Evolutionary conservation across 2,329 filamentous ascomycete species (phyloP), one percentile per base, ranked within the genome.

Genomic region (Endothia cerciana): DNA sequence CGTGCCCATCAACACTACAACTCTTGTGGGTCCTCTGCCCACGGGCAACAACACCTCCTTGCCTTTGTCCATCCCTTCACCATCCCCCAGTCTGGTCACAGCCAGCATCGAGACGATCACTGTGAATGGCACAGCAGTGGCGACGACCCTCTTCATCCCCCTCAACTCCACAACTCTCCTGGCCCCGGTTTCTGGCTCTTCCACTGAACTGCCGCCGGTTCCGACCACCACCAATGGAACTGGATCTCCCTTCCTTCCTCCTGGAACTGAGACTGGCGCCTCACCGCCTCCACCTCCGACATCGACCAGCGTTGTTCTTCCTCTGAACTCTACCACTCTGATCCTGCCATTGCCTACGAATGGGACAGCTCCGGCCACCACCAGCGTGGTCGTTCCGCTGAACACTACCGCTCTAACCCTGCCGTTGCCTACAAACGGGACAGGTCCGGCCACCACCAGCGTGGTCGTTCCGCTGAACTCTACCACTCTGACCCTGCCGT

Each of bases 71-170:
- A 40, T 59, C n/a, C 41, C 65, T 38, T 40, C 19, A 4, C 60
- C 63, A 17, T 55, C 57, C 7, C 33, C 33, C 6, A 53, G 49
- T 45, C 60, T 63, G 8, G 36, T 66, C 36, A 68, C 64, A 4
- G 47, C 64, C 47, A 57, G 58, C 13, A 22, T 68, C 2, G 62
- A 64, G 57, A 68, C 66, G 5, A 64, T 68, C 22, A 51, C 11
- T 28, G 62, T 64, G 40, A 63, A 63, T 22, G 66, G 66, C 28
- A 66, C 66, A 36, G 64, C 61, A 38, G 64, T 55, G 7, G 66
- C 64, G 19, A 68, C 66, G 17, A 68, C 60, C 15, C 4, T 68
- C n/a, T 55, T 68, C 25, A 57, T 68, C 15, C 40, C 65, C 41
- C n/a, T 60, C n/a, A 63, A 62, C 33, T 58, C 60, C 8, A 64